A percentile compares a stretch with the other conserved stretches of the same genome.
Evolutionary conservation across 768 basidiomycete genomes (phyloP).

Genomic region (Leccinum rimulosum): DNA sequence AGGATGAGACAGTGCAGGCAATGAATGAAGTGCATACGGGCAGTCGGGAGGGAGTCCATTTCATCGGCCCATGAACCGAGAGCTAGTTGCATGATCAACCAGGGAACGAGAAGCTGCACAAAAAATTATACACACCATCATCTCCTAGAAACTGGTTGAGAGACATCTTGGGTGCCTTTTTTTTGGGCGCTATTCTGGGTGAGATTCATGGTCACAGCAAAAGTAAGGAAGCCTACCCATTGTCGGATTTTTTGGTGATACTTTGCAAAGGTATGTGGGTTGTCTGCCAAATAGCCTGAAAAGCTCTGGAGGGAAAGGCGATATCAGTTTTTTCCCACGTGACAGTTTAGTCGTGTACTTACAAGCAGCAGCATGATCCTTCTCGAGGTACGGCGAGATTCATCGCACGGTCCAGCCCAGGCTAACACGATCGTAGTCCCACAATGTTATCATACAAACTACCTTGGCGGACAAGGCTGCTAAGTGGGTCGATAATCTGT

Average conservation of each 20-base stretch:
- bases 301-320: slow-evolving; percentile 24
- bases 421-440: slow-evolving; percentile 51
- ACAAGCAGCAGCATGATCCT: slow-evolving; percentile 62
- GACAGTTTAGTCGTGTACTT: slow-evolving; percentile 4
- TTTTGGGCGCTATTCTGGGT: slow-evolving; percentile 70
- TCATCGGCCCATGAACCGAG: slow-evolving; percentile 99
- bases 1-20: slow-evolving; percentile 10
- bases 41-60: slow-evolving; percentile 90
- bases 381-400: slow-evolving; percentile 58
- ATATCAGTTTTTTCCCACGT: slow-evolving; percentile 30
- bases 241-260: slow-evolving; percentile 17
- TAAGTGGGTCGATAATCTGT: slow-evolving; percentile 54
- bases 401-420: not conserved
- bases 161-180: slow-evolving; percentile 89
- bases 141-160: slow-evolving; percentile 92
- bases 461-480: slow-evolving; percentile 82
- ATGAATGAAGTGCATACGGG: slow-evolving; percentile 62
- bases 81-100: slow-evolving; percentile 41
- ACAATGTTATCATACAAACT: slow-evolving; percentile 90
- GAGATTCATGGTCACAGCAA: not conserved
- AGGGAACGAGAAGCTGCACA: slow-evolving; percentile 7
- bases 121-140: slow-evolving; percentile 51
- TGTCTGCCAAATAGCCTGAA: slow-evolving; percentile 7
- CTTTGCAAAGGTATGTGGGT: slow-evolving; percentile 5
- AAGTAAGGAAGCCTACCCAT: slow-evolving; percentile 24